Conservation (phyloP, 139 green algal species). For the Edaphochlamys debaryana region DNA sequence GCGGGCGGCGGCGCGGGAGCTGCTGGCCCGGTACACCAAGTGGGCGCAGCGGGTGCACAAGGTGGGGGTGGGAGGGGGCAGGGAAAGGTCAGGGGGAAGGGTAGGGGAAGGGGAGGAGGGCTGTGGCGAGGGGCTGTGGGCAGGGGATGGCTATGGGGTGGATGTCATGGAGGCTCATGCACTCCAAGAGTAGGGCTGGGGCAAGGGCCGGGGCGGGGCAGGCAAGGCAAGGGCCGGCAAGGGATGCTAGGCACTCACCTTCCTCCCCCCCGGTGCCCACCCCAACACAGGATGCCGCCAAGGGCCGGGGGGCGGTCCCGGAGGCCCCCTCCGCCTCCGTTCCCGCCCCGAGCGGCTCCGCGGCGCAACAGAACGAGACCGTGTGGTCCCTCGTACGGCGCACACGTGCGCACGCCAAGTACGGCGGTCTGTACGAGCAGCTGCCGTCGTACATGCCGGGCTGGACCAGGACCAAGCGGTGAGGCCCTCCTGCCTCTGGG, state of each 20-base stretch:
- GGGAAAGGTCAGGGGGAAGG: too few species aligned
- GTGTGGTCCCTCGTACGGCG: slow-evolving; percentile 30
- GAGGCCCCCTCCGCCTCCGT: background rate
- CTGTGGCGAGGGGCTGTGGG: too few species aligned
- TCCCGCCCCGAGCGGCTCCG: background rate
- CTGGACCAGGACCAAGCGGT: slow-evolving; percentile 27
- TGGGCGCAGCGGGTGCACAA: background rate
- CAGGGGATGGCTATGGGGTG: too few species aligned
- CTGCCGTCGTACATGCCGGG: slow-evolving; percentile 31
- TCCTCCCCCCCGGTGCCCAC: background rate
- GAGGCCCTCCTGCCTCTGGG: too few species aligned
- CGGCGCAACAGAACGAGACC: background rate
- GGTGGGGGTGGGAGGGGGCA: background rate
- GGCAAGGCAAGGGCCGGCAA: too few species aligned
- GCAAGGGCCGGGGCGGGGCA: background rate
- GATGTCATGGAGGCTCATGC: background rate
- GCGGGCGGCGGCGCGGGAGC: background rate
- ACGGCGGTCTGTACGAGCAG: background rate
- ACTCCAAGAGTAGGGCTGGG: background rate
- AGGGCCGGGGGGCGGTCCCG: background rate
- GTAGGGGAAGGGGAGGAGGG: too few species aligned
- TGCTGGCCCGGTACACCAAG: slow-evolving; percentile 1
- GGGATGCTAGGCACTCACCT: background rate
- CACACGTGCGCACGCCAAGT: slow-evolving; percentile 17
- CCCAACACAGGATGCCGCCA: background rate